Evolutionary conservation across 1,139 yeast species (phyloP).

Genomic region (Martiniozyma asiatica): DNA sequence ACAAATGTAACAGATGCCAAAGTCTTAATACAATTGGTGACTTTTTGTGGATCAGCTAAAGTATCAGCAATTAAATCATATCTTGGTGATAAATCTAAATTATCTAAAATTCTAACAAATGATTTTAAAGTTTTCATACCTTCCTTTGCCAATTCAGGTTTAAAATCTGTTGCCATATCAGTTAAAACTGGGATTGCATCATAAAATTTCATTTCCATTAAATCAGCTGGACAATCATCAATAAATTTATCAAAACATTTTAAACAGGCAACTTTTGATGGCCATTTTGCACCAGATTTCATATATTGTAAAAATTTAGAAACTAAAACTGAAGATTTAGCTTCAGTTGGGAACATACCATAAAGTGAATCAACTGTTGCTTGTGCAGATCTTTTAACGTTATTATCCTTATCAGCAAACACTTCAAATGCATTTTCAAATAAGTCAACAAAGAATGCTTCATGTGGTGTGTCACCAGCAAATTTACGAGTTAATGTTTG

Average conservation of each 20-base stretch:
- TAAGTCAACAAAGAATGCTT: slow-evolving; percentile 56
- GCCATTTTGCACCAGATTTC: slow-evolving; percentile 86
- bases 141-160: slow-evolving; percentile 85
- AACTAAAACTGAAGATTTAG: slow-evolving; percentile 58
- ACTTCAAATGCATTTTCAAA: slow-evolving; percentile 49
- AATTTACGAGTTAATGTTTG: slow-evolving; percentile 57
- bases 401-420: slow-evolving; percentile 75
- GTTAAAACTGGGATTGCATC: slow-evolving; percentile 76
- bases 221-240: slow-evolving; percentile 74
- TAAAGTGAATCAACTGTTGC: slow-evolving; percentile 55
- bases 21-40: slow-evolving; percentile 80
- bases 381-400: slow-evolving; percentile 75
- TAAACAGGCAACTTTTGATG: slow-evolving; percentile 73
- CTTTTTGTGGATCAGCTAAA: slow-evolving; percentile 78
- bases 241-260: slow-evolving; percentile 59
- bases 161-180: slow-evolving; percentile 86
- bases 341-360: slow-evolving; percentile 67
- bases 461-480: slow-evolving; percentile 61
- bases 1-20: slow-evolving; percentile 92
- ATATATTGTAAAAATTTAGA: slow-evolving; percentile 52
- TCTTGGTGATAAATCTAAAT: slow-evolving; percentile 82
- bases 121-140: slow-evolving; percentile 61
- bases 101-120: slow-evolving; percentile 76
- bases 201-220: slow-evolving; percentile 70
- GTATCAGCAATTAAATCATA: slow-evolving; percentile 79